Evolutionary conservation across 2,329 filamentous ascomycete species (phyloP), one percentile per base, ranked within the genome.

Genomic region (Arthroderma sp.): DNA sequence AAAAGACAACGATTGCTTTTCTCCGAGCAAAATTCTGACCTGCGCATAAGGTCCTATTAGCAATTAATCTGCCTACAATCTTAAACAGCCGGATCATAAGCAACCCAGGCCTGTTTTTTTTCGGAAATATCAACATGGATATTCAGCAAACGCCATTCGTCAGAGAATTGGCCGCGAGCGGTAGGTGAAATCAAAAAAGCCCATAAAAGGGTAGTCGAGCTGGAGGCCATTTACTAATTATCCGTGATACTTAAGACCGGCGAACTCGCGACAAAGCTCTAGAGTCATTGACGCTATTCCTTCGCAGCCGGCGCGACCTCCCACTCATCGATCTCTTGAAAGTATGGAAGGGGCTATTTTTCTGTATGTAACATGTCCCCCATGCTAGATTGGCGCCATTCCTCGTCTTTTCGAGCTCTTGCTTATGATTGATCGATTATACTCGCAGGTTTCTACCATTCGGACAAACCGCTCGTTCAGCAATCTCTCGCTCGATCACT

Each of bases 301-400:
- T 96, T 60, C 73, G 77, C 50, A 72, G 76, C 49, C 73, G 75
- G 55, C 70, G 63, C 44, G 62, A 73, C 44, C 76, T 95, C 49
- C 68, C 76, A 11, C 69, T 76, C 36, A 63, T 83, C 53, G 87
- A 94, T 52, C 71, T 86, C 41, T 71, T 89, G 49, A 94, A 94
- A 69, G 75, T 96, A 52, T 94, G 87, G 86, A 94, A 93, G 61
- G 89, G 87, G 4, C 76, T 96, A 15, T 95, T 91, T 71, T 95
- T 87, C 72, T 78, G 76, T 75, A 68, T 44, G 68, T 30, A 27
- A 29, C 3, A 11, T 15, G 8, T 34, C 5, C 42, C 30, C 10
- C 27, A 3, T 4, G 10, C 27, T 29, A 7, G 37, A 43, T 27
- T 36, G 34, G 34, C 29, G 29, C 30, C 15, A 33, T 36, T 36